Evolutionary conservation across 176 grass and related monocot species (phyloP).

Genomic region (Zoysia pacifica): DNA sequence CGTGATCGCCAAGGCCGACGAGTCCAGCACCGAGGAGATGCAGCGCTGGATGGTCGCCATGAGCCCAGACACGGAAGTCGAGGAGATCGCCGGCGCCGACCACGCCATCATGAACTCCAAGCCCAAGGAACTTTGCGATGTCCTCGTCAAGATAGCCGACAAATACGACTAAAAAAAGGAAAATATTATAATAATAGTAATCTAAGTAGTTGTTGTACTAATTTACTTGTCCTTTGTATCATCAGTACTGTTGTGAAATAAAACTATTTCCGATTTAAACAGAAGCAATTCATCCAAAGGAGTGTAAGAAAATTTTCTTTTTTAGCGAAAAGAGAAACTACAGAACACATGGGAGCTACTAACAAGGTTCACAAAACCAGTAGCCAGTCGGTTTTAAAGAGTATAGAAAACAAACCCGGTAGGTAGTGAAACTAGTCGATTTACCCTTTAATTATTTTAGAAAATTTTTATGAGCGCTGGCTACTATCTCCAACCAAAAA

Average conservation of each 20-base stretch:
- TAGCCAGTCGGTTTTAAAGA: too few species aligned
- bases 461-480: too few species aligned
- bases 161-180: background rate
- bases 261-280: too few species aligned
- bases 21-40: conserved; percentile 36
- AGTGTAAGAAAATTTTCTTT: too few species aligned
- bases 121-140: conserved; percentile 26
- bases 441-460: too few species aligned
- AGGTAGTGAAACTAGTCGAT: too few species aligned
- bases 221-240: conserved; percentile 6
- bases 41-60: conserved; percentile 52
- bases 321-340: too few species aligned
- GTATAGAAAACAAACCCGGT: too few species aligned
- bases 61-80: conserved; percentile 31
- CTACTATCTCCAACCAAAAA: too few species aligned
- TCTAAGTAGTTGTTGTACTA: background rate
- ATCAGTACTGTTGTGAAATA: background rate
- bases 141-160: conserved; percentile 27
- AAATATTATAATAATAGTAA: background rate
- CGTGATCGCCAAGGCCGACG: conserved; percentile 48
- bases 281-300: too few species aligned
- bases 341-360: too few species aligned
- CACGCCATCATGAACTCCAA: conserved; percentile 57
- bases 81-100: conserved; percentile 39
- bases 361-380: too few species aligned